Percentiles rank a stretch among this genome's conserved stretches.
phyloP scores from a whole-genome alignment of 257 asterid genomes.

The Verbascum thapsus region DNA sequence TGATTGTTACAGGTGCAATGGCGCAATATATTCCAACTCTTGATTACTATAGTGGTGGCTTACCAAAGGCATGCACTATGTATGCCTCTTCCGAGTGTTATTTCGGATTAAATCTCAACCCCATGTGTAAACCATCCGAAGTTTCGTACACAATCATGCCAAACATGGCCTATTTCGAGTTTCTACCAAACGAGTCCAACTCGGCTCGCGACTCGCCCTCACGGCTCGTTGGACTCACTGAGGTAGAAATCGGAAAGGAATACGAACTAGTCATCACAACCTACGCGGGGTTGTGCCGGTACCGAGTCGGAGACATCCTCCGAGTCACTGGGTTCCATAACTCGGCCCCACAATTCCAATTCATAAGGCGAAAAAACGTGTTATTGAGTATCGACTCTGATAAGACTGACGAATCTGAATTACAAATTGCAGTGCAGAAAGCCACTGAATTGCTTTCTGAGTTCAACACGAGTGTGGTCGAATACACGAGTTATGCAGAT shows the following conservation, averaged over 20 bases:
- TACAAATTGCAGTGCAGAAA: slow-evolving; percentile 75
- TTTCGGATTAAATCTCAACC: slow-evolving; percentile 87
- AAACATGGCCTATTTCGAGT: slow-evolving; percentile 96
- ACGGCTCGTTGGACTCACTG: slow-evolving; percentile 68
- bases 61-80: slow-evolving; percentile 92
- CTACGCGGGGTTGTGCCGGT: slow-evolving; percentile 74
- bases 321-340: slow-evolving; percentile 95
- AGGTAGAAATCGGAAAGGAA: slow-evolving; percentile 83
- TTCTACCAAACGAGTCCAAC: slow-evolving; percentile 64
- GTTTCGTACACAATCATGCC: slow-evolving; percentile 97
- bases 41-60: slow-evolving; percentile 81
- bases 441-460: slow-evolving; percentile 54
- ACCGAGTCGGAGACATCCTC: slow-evolving; percentile 92
- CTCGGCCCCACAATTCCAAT: slow-evolving; percentile 85
- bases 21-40: slow-evolving; percentile 94
- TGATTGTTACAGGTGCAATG: slow-evolving; percentile 97
- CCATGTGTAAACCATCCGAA: slow-evolving; percentile 84
- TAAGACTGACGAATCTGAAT: slow-evolving; percentile 93
- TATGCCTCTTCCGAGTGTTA: slow-evolving; percentile 96
- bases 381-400: slow-evolving; percentile 87
- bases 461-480: slow-evolving; percentile 71
- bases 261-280: slow-evolving; percentile 92
- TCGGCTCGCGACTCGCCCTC: slow-evolving; percentile 46
- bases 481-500: slow-evolving; percentile 92
- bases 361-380: slow-evolving; percentile 84